phyloP scores from a whole-genome alignment of 1,284 basidiomycete genomes.

The Trichosporon sp. region DNA sequence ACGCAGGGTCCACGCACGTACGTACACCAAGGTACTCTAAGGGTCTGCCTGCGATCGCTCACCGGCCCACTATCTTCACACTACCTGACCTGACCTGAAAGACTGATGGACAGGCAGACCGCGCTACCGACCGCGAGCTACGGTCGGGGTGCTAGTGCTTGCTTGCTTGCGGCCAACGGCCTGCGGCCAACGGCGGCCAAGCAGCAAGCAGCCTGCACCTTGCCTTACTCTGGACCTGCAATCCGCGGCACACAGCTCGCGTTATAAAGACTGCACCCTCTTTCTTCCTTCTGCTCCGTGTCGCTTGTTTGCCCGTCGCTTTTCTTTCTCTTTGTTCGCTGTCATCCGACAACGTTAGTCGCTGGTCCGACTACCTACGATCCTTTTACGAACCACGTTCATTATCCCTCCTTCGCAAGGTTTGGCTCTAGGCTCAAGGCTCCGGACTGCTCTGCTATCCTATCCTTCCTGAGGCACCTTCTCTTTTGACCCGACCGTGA shows the following conservation, averaged over 20 bases:
- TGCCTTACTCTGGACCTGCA: too few relatives aligned
- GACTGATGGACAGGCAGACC: too few relatives aligned
- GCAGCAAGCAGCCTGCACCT: too few relatives aligned
- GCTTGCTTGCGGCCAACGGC: too few relatives aligned
- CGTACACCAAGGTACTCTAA: not conserved
- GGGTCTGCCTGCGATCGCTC: not conserved
- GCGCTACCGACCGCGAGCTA: too few relatives aligned
- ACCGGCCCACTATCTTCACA: not conserved
- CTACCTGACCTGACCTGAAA: not conserved
- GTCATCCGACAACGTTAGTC: not conserved
- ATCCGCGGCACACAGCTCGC: not conserved
- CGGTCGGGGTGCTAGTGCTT: too few relatives aligned
- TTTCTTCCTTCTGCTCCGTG: not conserved
- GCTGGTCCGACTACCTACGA: not conserved
- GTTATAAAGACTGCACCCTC: not conserved
- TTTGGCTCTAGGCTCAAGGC: too few relatives aligned
- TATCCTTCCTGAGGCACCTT: not conserved
- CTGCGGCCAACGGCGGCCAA: too few relatives aligned
- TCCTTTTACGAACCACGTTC: conserved; percentile 3
- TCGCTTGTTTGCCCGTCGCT: not conserved
- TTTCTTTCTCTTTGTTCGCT: not conserved
- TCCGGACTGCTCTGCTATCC: not conserved
- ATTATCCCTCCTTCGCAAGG: not conserved
- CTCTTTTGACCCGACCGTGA: not conserved
- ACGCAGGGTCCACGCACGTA: not conserved